Percentiles rank a stretch among this genome's conserved stretches.
Conservation (phyloP, 1,284 basidiomycete species). For the Apiotrichum mycotoxinovorans region DNA sequence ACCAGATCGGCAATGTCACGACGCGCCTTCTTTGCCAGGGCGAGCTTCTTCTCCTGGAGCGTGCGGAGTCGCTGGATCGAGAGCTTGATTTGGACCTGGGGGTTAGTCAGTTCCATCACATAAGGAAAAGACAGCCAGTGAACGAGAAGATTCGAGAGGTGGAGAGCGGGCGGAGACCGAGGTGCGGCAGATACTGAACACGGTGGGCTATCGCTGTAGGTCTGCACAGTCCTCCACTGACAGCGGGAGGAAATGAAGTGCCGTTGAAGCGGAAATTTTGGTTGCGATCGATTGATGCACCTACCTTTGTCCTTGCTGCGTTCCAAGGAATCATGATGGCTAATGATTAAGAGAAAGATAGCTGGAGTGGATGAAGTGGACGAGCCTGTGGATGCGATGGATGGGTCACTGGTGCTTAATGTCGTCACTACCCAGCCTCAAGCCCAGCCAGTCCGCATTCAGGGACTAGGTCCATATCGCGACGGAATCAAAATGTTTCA, state of each 20-base stretch:
- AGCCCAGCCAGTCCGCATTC: neutral
- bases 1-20: constrained; percentile 51
- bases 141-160: neutral
- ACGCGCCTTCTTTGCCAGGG: constrained; percentile 69
- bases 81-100: constrained; percentile 53
- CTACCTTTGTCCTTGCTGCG: constrained; percentile 32
- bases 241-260: too few species aligned
- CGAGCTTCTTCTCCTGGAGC: constrained; percentile 88
- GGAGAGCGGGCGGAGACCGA: neutral
- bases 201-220: too few species aligned
- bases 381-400: neutral
- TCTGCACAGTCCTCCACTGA: too few species aligned
- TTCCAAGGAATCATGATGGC: constrained; percentile 41
- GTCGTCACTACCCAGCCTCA: neutral
- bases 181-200: too few species aligned
- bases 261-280: too few species aligned
- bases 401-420: neutral
- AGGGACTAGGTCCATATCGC: too few species aligned
- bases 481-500: constrained; percentile 17
- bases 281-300: too few species aligned
- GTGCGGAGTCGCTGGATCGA: constrained; percentile 86
- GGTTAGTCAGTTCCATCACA: neutral
- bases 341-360: neutral
- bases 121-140: neutral
- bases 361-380: neutral